Base-by-base conservation (phyloP, 2,329 filamentous ascomycete species). In the Periconia digitata region DNA sequence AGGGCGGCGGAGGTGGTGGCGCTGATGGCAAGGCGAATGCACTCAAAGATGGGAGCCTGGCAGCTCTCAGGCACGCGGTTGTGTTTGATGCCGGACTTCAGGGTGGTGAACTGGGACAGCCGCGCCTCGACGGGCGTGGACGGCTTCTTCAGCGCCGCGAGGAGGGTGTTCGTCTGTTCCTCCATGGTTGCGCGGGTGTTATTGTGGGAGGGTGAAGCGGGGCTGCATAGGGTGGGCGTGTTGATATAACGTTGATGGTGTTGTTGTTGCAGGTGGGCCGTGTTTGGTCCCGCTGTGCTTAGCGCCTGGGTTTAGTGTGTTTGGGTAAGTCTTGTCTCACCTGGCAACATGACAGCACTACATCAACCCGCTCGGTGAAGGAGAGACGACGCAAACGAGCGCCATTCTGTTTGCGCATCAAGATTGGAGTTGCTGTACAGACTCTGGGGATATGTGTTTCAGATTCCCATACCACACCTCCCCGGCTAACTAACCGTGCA, bases 41-140 rank as follows among this genome's bases (percentile, higher is more conserved):
- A 89, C 52, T 96, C 90, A 73, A 96, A 95, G 55, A 96, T 83
- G 49, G 83, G 78, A 21, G 83, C 74, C 60, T 95, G 82, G 62
- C 81, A 81, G 46, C 74, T 73, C 57, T 95, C 90, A 51, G 90
- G 90, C 39, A 96, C 89, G 75, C 91, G 91, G 69, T 89, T 87
- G 72, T 95, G 91, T 72, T 96, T 96, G 78, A 96, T 96, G 69
- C 85, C 83, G 37, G 89, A 91, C 74, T 96, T 95, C 72, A 92
- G 78, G 62, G 77, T 79, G 50, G 85, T 89, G 60, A 96, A 83
- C 45, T 83, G 81, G 55, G 83, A 78, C 55, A 90, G 80, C 68
- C 91, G 91, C 43, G 79, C 74, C 62, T 92, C 87, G 60, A 89
- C 77, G 41, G 84, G 79, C 32, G 81, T 79, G 60, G 89, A 87